Evolutionary conservation across 768 basidiomycete species (phyloP), one percentile per base, ranked within the genome.

Genomic region (Tylopilus intermedius): DNA sequence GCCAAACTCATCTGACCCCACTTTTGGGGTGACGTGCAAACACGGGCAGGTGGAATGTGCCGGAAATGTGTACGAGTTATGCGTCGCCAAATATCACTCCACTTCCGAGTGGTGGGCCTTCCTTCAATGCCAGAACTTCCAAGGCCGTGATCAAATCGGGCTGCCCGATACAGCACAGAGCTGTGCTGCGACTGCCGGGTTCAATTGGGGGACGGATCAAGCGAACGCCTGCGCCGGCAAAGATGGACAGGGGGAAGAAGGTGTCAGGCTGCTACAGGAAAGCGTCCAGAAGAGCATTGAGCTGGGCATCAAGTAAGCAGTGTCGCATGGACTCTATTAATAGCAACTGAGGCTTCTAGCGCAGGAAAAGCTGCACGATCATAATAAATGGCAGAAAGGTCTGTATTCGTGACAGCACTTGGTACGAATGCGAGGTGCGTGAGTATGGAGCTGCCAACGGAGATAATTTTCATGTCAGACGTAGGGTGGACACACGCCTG

Each of bases 1-100:
- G 50, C 62, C 81, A 26, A 81, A 91, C 64, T 53, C 74, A n/a
- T 77, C 79, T 6, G 83, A 88, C 26, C 71, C 79, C n/a, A 73
- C 74, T 45, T 90, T 85, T 63, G 92, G 92, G n/a, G 80, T 88
- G 29, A 78, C 72, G 32, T 96, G 94, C 71, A 77, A 78, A 75
- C 93, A 95, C 63, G 93, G 92, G 15, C 71, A 72, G 5, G 68
- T 77, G 48, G 94, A 97, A 69, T 96, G 94, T 62, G 81, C 81
- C 13, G 94, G 90, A 40, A 93, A 95, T 71, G 81, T 92, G 15
- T 88, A 96, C 54, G 84, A 96, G 65, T 76, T 96, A 26, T 97
- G 94, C 67, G 86, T 78, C 29, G 74, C 78, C 50, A 81, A 83
- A 64, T 76, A 89, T 55, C 72, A 78, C 22, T 69, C 76, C 22